Evolutionary conservation across 2,329 filamentous ascomycete genomes (phyloP).

Genomic region (Xylaria sp.): DNA sequence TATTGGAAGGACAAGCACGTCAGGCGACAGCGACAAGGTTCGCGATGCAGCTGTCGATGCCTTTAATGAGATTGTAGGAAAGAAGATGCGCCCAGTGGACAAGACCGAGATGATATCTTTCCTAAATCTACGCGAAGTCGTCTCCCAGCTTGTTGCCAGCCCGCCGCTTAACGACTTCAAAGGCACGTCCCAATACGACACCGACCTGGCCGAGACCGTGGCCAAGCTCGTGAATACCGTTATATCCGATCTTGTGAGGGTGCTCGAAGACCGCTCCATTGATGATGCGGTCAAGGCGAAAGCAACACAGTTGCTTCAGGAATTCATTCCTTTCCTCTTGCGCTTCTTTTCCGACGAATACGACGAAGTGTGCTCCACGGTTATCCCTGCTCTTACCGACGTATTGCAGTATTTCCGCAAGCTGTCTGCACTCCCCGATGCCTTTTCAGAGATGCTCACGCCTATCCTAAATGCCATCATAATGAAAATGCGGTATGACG

Average conservation of each 20-base stretch:
- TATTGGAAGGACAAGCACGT: conserved; percentile 65
- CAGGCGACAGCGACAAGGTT: conserved; percentile 66
- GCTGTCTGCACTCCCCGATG: conserved; percentile 62
- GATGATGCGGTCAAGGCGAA: conserved; percentile 61
- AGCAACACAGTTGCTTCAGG: conserved; percentile 75
- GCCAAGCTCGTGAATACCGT: conserved; percentile 93
- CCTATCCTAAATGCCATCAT: conserved; percentile 90
- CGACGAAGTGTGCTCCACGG: conserved; percentile 93
- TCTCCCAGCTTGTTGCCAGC: conserved; percentile 78
- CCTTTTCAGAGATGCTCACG: conserved; percentile 76
- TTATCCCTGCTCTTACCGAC: conserved; percentile 89
- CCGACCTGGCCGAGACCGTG: conserved; percentile 88
- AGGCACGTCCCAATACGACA: conserved; percentile 83
- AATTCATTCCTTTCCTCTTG: conserved; percentile 79
- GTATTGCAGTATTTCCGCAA: conserved; percentile 87
- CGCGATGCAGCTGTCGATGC: conserved; percentile 90
- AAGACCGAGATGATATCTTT: conserved; percentile 93
- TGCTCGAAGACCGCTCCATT: conserved; percentile 63
- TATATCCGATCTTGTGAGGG: conserved; percentile 78
- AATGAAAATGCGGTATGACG: conserved; percentile 94
- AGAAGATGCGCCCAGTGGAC: conserved; percentile 93
- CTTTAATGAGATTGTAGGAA: conserved; percentile 90
- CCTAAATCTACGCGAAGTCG: conserved; percentile 78
- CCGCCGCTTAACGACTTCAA: conserved; percentile 73
- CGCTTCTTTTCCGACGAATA: conserved; percentile 98